Percentiles rank a stretch among this genome's conserved stretches.
phyloP scores from a whole-genome alignment of 1,284 basidiomycete genomes.

The Stereum hirsutum region DNA sequence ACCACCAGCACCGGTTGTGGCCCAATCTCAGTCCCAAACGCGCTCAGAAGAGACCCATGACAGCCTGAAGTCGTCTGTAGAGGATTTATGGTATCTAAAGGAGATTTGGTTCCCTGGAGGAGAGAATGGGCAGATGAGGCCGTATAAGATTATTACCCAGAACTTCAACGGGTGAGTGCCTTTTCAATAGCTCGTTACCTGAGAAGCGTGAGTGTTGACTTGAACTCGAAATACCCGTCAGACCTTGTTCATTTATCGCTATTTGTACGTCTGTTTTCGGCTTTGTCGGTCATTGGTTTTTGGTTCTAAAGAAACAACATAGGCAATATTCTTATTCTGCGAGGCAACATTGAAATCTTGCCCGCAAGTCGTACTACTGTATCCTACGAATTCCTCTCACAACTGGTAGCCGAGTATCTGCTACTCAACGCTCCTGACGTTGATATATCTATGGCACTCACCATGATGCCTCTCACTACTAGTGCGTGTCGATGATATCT shows the following conservation, averaged over 20 bases:
- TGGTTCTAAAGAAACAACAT: constrained; percentile 10
- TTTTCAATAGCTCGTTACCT: neutral
- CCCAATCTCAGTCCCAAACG: too few relatives aligned
- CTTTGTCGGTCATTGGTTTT: too few relatives aligned
- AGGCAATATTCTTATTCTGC: constrained; percentile 82
- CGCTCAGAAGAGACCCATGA: neutral
- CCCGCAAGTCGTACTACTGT: constrained; percentile 59
- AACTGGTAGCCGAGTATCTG: constrained; percentile 78
- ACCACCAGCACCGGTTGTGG: too few relatives aligned
- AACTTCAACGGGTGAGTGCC: constrained; percentile 64
- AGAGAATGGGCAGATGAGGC: constrained; percentile 21
- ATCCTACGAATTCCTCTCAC: constrained; percentile 77
- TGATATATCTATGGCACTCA: constrained; percentile 72
- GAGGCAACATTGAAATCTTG: constrained; percentile 65
- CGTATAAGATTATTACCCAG: constrained; percentile 69
- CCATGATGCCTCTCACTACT: constrained; percentile 75
- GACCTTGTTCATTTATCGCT: constrained; percentile 86
- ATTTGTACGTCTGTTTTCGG: constrained; percentile 46
- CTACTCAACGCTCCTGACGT: constrained; percentile 48
- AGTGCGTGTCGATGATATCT: constrained; percentile 41
- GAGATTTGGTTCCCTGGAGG: constrained; percentile 42
- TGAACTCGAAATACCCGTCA: constrained; percentile 19
- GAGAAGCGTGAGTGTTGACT: constrained; percentile 1
- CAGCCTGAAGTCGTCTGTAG: constrained; percentile 1
- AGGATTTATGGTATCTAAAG: constrained; percentile 77